phyloP scores from a whole-genome alignment of 2,329 filamentous ascomycete genomes.

The Paecilomyces formosus region DNA sequence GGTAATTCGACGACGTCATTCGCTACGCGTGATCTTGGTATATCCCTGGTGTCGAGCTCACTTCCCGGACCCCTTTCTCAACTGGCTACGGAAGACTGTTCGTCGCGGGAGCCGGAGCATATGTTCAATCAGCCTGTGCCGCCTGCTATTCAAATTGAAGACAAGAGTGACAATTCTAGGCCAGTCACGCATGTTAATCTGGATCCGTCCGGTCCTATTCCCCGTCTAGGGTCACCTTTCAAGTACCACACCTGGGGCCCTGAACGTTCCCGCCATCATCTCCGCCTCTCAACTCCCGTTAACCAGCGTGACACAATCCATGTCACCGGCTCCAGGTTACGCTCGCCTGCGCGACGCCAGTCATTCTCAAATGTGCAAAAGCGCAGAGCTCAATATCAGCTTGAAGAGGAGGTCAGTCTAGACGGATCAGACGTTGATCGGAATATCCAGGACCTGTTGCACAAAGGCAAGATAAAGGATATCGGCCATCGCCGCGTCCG shows the following conservation, averaged over 20 bases:
- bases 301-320: conserved; percentile 38
- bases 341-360: conserved; percentile 50
- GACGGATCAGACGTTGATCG: conserved; percentile 29
- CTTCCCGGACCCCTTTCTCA: conserved; percentile 29
- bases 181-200: conserved; percentile 5
- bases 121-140: conserved; percentile 30
- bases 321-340: conserved; percentile 34
- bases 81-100: conserved; percentile 21
- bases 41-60: conserved; percentile 36
- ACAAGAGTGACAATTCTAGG: background rate
- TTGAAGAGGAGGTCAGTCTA: conserved; percentile 45
- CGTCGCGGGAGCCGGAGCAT: conserved; percentile 16
- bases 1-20: conserved; percentile 26
- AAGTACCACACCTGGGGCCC: conserved; percentile 44
- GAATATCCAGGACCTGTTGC: conserved; percentile 28
- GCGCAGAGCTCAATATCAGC: conserved; percentile 49
- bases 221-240: conserved; percentile 43
- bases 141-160: background rate
- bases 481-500: conserved; percentile 50
- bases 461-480: conserved; percentile 33
- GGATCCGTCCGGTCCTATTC: conserved; percentile 19
- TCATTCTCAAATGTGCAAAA: conserved; percentile 49
- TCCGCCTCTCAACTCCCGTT: conserved; percentile 22
- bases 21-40: conserved; percentile 37
- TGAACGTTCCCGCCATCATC: conserved; percentile 24